These are phyloP conservation scores for Malus sylvestris DNA, from an alignment of 306 rosid genomes.

Conservation along the genomic window DNA sequence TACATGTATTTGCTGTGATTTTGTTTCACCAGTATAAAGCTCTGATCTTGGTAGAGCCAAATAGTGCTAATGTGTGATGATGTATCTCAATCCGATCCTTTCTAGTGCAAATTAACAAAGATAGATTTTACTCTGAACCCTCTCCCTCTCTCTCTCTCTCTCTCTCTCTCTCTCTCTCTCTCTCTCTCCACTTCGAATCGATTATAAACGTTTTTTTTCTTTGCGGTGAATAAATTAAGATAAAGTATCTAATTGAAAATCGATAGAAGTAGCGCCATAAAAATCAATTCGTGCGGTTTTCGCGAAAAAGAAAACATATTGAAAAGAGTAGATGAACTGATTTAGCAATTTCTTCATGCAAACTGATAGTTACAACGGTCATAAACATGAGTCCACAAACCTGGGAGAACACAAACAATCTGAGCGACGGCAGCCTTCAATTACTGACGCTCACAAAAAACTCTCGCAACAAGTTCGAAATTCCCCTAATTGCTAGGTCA, in stretches of 20 bases:
- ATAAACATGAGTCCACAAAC: conserved; percentile 6
- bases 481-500: background rate
- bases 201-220: too few relatives aligned
- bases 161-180: too few relatives aligned
- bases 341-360: background rate
- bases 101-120: background rate
- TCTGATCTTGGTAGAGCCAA: background rate
- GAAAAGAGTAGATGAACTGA: background rate
- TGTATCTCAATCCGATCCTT: background rate
- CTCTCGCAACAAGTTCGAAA: conserved; percentile 14
- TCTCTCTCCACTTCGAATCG: too few relatives aligned
- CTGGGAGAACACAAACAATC: conserved; percentile 2
- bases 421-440: conserved; percentile 5
- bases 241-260: too few relatives aligned
- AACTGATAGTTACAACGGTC: background rate
- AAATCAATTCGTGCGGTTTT: too few relatives aligned
- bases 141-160: too few relatives aligned
- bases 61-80: background rate
- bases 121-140: background rate
- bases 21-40: background rate
- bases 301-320: too few relatives aligned
- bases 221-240: too few relatives aligned
- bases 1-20: background rate
- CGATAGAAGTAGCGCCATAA: too few relatives aligned
- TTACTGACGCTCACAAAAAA: background rate